Evolutionary conservation across 2,329 filamentous ascomycete genomes (phyloP).

Genomic region (Monilinia fructicola): DNA sequence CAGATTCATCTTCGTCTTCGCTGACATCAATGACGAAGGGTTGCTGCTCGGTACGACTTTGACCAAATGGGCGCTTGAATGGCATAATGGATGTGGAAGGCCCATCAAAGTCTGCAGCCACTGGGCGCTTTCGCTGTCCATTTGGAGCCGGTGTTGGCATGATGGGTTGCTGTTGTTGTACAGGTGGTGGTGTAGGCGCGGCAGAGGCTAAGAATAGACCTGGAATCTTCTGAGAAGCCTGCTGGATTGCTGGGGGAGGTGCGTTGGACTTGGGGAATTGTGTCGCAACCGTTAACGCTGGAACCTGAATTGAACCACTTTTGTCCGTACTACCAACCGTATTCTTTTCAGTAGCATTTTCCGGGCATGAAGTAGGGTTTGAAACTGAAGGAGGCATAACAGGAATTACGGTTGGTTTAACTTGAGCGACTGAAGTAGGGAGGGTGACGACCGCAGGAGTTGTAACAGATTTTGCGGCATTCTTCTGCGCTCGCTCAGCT

Average conservation of each 20-base stretch:
- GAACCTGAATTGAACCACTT: slow-evolving; percentile 8
- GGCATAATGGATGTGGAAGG: slow-evolving; percentile 42
- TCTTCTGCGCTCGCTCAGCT: slow-evolving; percentile 46
- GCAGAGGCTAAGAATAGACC: slow-evolving; percentile 38
- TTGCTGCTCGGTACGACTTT: slow-evolving; percentile 55
- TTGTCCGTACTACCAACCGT: slow-evolving; percentile 1
- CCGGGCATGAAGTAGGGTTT: slow-evolving; percentile 10
- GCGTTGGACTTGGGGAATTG: slow-evolving; percentile 6
- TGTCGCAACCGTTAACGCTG: slow-evolving; percentile 6
- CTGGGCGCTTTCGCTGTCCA: slow-evolving; percentile 54
- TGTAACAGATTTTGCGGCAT: slow-evolving; percentile 39
- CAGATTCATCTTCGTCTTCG: slow-evolving; percentile 64
- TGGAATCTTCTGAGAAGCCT: slow-evolving; percentile 27
- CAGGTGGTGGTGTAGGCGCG: slow-evolving; percentile 23
- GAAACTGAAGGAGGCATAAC: neutral
- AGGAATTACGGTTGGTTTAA: slow-evolving; percentile 11
- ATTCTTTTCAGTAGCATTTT: slow-evolving; percentile 2
- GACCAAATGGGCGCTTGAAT: slow-evolving; percentile 59
- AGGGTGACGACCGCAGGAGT: slow-evolving; percentile 17
- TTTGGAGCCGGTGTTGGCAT: slow-evolving; percentile 11
- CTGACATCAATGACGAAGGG: slow-evolving; percentile 83
- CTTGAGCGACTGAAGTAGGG: slow-evolving; percentile 4
- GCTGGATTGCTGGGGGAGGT: slow-evolving; percentile 7
- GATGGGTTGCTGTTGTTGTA: slow-evolving; percentile 12
- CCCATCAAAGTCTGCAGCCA: slow-evolving; percentile 71